Evolutionary conservation across 805 yeast genomes (phyloP).

Genomic region (Ogataea corticis): DNA sequence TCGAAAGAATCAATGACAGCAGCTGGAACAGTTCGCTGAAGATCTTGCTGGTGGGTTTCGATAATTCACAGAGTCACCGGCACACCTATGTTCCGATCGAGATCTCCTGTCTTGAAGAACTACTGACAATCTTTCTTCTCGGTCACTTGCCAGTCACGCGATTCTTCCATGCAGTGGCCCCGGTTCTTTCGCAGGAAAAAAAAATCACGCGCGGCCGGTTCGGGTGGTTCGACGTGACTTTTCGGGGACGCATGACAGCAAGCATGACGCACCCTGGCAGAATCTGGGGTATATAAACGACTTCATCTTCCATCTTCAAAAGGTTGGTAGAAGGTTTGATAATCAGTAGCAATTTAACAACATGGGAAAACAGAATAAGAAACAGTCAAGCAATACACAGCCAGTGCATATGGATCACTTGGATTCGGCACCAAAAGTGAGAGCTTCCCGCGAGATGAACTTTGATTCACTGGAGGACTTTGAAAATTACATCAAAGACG

Average conservation of each 20-base stretch:
- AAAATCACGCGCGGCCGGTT: not conserved
- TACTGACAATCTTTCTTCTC: too few species aligned
- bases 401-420: slow-evolving; percentile 35
- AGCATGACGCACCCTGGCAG: not conserved
- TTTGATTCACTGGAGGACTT: slow-evolving; percentile 67
- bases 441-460: slow-evolving; percentile 31
- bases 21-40: too few species aligned
- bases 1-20: too few species aligned
- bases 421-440: slow-evolving; percentile 29
- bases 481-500: slow-evolving; percentile 65
- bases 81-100: not conserved
- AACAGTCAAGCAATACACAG: slow-evolving; percentile 25
- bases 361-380: slow-evolving; percentile 31
- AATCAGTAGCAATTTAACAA: not conserved
- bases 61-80: too few species aligned
- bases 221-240: not conserved
- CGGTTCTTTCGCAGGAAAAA: not conserved
- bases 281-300: slow-evolving; percentile 9
- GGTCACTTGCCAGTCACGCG: too few species aligned
- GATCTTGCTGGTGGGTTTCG: not conserved
- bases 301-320: not conserved
- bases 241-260: slow-evolving; percentile 2
- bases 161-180: not conserved
- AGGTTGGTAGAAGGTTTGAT: too few species aligned
- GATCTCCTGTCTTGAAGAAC: too few species aligned